phyloP scores from a whole-genome alignment of 1,284 basidiomycete species.

The Microbotryum silenes-acaulis region DNA sequence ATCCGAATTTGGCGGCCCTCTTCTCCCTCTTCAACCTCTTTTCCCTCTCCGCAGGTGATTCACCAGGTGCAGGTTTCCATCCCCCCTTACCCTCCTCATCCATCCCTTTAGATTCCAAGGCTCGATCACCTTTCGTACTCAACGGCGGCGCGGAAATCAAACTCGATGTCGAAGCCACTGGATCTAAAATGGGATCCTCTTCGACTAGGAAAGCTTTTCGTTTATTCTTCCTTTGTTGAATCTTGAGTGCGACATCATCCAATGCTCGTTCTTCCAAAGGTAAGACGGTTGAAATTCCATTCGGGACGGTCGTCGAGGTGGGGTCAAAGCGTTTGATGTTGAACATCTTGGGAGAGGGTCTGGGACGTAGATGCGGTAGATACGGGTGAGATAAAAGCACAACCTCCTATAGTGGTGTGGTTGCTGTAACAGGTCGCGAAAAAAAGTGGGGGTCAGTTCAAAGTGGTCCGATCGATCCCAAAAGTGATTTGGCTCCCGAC shows the following conservation, averaged over 20 bases:
- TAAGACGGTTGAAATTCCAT: background rate
- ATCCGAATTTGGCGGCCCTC: conserved; percentile 15
- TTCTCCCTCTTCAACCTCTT: conserved; percentile 30
- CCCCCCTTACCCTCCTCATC: background rate
- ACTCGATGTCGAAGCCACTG: background rate
- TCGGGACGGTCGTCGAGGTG: background rate
- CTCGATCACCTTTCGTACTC: background rate
- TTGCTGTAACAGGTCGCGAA: no score
- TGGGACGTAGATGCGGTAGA: background rate
- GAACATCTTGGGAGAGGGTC: background rate
- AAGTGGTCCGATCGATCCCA: no score
- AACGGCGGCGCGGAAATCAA: conserved; percentile 2
- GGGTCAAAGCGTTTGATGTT: conserved; percentile 6
- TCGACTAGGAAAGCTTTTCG: background rate
- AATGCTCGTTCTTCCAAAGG: background rate
- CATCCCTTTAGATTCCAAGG: background rate
- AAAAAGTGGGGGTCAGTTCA: no score
- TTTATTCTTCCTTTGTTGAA: conserved; percentile 1
- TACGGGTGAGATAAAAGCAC: no score
- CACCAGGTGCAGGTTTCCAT: conserved; percentile 17
- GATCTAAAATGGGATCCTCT: background rate
- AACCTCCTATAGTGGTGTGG: no score
- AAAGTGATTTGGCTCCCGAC: no score
- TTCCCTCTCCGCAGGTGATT: conserved; percentile 24
- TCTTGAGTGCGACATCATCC: background rate